Evolutionary conservation across 2,329 filamentous ascomycete species (phyloP), one percentile per base, ranked within the genome.

Genomic region (Hymenoscyphus fraxineus): DNA sequence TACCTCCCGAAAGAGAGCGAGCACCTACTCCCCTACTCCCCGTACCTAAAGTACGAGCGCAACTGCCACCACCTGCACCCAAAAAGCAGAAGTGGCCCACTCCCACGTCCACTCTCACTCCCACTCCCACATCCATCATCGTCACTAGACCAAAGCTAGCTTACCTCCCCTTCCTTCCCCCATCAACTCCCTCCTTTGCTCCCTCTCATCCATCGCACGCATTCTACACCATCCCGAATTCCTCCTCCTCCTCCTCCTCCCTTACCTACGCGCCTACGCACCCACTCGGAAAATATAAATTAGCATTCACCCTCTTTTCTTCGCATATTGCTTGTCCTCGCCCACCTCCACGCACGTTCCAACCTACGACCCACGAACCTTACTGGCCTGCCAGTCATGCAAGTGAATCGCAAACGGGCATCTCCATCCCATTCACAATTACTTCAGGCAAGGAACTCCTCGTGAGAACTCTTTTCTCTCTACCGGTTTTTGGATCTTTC

Each of bases 361-460:
- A 27, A n/a, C 19, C 44, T 27, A 51, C 41, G 16, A 44, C 41
- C 41, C 16, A 6, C 41, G 5, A 35, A 35, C 35, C 35, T 35
- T 35, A 44, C 41, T 44, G 41, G 41, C 15, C n/a, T 27, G 6
- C n/a, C 41, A 44, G 41, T 51, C 44, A 51, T 51, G 44, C 44
- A 27, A 51, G 27, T 51, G 44, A 51, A 12, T 51, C 44, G 44
- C 44, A 51, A 51, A 51, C 44, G 44, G 12, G 22, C 19, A n/a
- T 51, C 44, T 10, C 19, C 44, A 51, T 51, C 44, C 6, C 44
- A 51, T 51, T 51, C 44, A 51, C 41, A 44, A 55, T 47, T 59
- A 51, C 60, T 59, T 13, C 54, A 62, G 60, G 66, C 68, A 65
- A 70, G 68, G 69, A 66, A 39, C 44, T n/a, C 69, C 67, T 69